A percentile compares a stretch with the other conserved stretches of the same genome.
phyloP scores from a whole-genome alignment of 2,329 filamentous ascomycete species.

The Chrysoporthe deuterocubensis region DNA sequence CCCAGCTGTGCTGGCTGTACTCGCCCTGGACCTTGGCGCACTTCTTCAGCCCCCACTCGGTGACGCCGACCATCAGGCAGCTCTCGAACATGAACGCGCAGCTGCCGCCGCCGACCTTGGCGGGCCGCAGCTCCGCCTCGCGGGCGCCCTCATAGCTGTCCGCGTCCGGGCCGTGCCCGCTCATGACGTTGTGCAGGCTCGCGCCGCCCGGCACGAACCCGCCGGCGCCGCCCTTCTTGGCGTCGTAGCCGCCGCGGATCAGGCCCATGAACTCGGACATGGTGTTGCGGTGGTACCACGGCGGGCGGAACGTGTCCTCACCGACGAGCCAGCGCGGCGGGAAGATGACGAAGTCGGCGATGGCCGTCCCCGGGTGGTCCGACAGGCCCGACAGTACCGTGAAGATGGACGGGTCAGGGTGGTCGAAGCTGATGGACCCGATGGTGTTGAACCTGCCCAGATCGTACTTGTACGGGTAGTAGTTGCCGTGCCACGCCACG shows the following conservation, averaged over 20 bases:
- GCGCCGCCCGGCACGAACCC: conserved; percentile 65
- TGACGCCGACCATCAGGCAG: conserved; percentile 71
- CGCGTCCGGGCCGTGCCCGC: conserved; percentile 66
- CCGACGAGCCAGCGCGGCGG: conserved; percentile 72
- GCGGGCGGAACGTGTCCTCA: conserved; percentile 71
- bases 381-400: conserved; percentile 70
- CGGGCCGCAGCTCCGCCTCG: conserved; percentile 57
- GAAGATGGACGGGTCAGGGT: conserved; percentile 79
- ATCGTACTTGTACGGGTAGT: conserved; percentile 83
- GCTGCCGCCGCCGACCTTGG: conserved; percentile 62
- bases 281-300: conserved; percentile 74
- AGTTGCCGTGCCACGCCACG: conserved; percentile 80
- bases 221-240: conserved; percentile 57
- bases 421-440: conserved; percentile 74
- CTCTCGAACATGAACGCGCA: conserved; percentile 74
- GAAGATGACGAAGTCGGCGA: conserved; percentile 75
- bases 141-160: conserved; percentile 60
- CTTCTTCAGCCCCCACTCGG: conserved; percentile 67
- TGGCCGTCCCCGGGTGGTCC: conserved; percentile 63
- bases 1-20: conserved; percentile 85
- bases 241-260: conserved; percentile 63
- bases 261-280: conserved; percentile 70
- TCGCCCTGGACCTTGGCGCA: conserved; percentile 65
- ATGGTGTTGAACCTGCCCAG: conserved; percentile 77
- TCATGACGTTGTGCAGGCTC: conserved; percentile 72